A percentile compares a stretch with the other conserved stretches of the same genome.
Evolutionary conservation across 352 stramenopile genomes (phyloP).

Genomic region (Thalassiosira livingstoniorum): DNA sequence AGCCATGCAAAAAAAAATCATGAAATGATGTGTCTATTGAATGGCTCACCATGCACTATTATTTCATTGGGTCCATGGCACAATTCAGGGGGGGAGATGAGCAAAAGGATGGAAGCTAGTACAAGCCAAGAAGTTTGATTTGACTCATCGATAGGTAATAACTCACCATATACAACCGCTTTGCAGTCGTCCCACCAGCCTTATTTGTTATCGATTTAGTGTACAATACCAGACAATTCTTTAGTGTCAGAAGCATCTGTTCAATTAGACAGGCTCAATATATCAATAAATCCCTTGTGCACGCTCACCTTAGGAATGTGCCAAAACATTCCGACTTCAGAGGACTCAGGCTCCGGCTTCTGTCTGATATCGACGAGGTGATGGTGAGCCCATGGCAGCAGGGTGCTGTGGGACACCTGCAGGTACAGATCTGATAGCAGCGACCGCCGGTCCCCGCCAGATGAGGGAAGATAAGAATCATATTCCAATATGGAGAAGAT

Average conservation of each 20-base stretch:
- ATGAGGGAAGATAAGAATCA: background rate
- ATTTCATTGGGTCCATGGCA: no score
- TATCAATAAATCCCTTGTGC: no score
- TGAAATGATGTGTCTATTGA: no score
- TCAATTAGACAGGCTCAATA: no score
- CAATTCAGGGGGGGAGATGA: no score
- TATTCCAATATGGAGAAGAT: background rate
- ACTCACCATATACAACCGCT: slow-evolving; percentile 48
- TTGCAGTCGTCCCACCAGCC: slow-evolving; percentile 28
- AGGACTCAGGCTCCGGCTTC: slow-evolving; percentile 18
- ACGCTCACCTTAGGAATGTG: slow-evolving; percentile 45
- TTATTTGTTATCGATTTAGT: no score
- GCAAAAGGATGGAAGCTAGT: no score
- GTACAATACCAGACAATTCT: no score
- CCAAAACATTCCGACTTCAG: slow-evolving; percentile 51
- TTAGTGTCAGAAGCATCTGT: no score
- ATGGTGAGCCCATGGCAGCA: slow-evolving; percentile 45
- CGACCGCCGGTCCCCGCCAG: slow-evolving; percentile 16
- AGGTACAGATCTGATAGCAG: slow-evolving; percentile 32
- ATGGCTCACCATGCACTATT: no score
- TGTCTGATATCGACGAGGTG: slow-evolving; percentile 37
- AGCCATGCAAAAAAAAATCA: slow-evolving; percentile 4
- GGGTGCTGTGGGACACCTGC: slow-evolving; percentile 15
- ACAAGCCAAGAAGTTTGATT: no score
- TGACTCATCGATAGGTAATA: no score